phyloP scores from a whole-genome alignment of 208 protist genomes.

The Naegleria lovaniensis region DNA sequence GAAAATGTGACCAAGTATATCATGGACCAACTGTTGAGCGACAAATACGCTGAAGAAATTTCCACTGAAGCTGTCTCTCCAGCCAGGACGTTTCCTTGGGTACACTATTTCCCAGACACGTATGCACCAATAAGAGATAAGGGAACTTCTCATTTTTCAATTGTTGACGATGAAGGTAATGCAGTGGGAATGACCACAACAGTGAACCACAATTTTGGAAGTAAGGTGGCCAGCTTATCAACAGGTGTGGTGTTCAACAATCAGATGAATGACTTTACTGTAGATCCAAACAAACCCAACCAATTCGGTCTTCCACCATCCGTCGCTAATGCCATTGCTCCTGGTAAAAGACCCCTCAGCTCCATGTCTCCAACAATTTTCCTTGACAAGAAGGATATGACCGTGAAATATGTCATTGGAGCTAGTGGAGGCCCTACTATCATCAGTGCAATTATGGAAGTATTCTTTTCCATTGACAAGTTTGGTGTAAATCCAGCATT shows the following conservation, averaged over 20 bases:
- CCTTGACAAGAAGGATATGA: neutral
- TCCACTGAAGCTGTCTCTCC: conserved; percentile 17
- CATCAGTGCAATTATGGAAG: neutral
- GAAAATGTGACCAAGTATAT: conserved; percentile 27
- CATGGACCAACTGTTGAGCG: neutral
- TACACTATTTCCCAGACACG: conserved; percentile 25
- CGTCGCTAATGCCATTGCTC: conserved; percentile 42
- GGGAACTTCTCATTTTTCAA: conserved; percentile 48
- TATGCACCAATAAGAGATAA: neutral
- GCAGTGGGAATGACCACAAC: conserved; percentile 50
- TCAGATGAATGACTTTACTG: conserved; percentile 56
- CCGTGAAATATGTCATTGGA: neutral
- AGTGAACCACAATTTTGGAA: conserved; percentile 52
- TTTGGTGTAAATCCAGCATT: neutral
- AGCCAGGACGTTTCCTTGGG: conserved; percentile 28
- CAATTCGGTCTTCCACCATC: conserved; percentile 46
- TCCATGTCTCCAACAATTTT: conserved; percentile 4
- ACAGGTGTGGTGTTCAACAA: conserved; percentile 54
- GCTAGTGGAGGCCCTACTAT: conserved; percentile 13
- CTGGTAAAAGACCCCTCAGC: conserved; percentile 51
- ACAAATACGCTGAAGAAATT: neutral
- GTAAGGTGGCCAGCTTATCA: conserved; percentile 35
- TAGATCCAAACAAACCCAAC: conserved; percentile 30
- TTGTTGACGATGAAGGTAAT: conserved; percentile 46
- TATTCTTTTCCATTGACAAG: neutral